Conservation (phyloP, 139 green algal genomes). For the Chlamydomonas urium region DNA sequence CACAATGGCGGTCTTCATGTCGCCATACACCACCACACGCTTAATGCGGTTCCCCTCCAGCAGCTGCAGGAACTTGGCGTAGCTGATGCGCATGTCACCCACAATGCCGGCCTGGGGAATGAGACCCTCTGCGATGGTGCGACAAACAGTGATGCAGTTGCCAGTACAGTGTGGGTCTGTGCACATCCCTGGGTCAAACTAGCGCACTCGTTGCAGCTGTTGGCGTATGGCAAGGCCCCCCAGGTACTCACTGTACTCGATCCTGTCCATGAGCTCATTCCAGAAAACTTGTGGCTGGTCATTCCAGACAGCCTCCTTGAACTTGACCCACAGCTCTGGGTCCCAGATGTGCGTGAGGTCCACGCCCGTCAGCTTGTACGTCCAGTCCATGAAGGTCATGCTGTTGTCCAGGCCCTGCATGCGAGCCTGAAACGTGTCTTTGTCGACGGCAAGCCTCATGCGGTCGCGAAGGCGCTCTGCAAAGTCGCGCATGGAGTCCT, state of each 20-base stretch:
- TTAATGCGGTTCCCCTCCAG: conserved; percentile 51
- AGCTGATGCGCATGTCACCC: conserved; percentile 61
- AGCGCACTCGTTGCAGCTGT: too few species aligned
- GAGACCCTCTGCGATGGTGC: conserved; percentile 30
- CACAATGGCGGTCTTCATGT: conserved; percentile 58
- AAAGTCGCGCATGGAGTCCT: conserved; percentile 16
- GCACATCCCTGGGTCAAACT: too few species aligned
- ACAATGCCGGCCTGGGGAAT: conserved; percentile 46
- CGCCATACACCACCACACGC: conserved; percentile 56
- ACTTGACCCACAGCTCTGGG: conserved; percentile 49
- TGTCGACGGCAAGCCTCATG: not conserved
- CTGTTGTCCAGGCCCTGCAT: conserved; percentile 21
- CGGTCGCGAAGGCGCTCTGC: not conserved
- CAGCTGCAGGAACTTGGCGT: conserved; percentile 65
- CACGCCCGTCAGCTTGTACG: conserved; percentile 27
- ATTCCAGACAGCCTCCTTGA: conserved; percentile 40
- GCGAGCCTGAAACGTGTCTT: conserved; percentile 4
- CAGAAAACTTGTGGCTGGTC: conserved; percentile 43
- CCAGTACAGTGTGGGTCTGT: too few species aligned
- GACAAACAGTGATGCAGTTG: too few species aligned
- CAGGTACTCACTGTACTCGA: conserved; percentile 54
- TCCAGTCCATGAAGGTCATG: conserved; percentile 57
- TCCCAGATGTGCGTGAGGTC: conserved; percentile 54
- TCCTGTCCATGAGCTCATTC: conserved; percentile 46
- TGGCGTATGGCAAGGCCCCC: too few species aligned